Percentiles rank a stretch among this genome's conserved stretches.
These are phyloP conservation scores for Talaromyces liani DNA, from an alignment of 495 filamentous ascomycete species.

Conservation along the genomic window DNA sequence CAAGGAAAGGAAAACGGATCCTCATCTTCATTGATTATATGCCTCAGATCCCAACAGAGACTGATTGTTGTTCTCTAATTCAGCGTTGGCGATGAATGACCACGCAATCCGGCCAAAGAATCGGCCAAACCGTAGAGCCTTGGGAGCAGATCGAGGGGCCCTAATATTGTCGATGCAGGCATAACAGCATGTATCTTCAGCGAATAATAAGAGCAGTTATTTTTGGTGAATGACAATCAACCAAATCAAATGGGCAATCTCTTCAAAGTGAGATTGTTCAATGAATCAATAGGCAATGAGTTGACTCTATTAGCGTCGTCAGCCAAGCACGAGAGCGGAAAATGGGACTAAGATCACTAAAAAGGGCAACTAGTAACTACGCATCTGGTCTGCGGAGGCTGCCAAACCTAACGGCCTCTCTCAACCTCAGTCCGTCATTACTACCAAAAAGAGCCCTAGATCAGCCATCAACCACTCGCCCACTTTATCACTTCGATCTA, in stretches of 20 bases:
- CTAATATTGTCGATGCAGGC: not conserved
- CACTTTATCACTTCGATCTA: conserved; percentile 28
- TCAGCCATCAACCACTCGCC: conserved; percentile 12
- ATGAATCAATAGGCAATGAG: not conserved
- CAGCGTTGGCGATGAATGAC: not conserved
- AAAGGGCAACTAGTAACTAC: conserved; percentile 3
- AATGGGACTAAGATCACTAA: not conserved
- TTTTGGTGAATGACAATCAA: not conserved
- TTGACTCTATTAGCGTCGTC: not conserved
- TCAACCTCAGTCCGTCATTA: conserved; percentile 8
- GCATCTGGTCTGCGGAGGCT: conserved; percentile 10
- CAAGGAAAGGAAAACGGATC: conserved; percentile 67
- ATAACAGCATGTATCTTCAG: not conserved
- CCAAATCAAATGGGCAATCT: not conserved
- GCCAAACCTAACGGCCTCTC: conserved; percentile 8
- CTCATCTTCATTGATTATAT: conserved; percentile 38
- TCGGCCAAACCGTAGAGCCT: not conserved
- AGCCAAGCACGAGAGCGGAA: conserved; percentile 7
- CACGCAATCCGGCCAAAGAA: not conserved
- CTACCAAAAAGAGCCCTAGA: conserved; percentile 10
- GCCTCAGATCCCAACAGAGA: not conserved
- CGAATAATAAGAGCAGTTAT: not conserved
- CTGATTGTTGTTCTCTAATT: not conserved
- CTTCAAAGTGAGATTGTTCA: not conserved
- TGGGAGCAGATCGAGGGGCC: not conserved